Evolutionary conservation across 345 rosid genomes (phyloP), one percentile per base, ranked within the genome.

Genomic region (Rubroshorea leprosula): DNA sequence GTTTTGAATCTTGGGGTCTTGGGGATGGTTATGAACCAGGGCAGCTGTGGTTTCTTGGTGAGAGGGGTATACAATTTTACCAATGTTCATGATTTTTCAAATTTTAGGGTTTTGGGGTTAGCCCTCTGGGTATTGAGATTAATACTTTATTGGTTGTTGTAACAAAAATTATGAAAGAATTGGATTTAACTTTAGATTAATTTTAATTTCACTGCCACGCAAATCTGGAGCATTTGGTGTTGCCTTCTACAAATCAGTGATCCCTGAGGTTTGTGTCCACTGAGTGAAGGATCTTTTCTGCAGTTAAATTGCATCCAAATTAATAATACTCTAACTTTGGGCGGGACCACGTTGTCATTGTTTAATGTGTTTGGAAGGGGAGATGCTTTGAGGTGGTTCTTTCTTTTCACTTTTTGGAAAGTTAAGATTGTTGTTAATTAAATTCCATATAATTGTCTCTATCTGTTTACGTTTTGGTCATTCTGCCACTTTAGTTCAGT

Each of bases 41-140:
- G 24, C 23, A 19, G 24, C 45, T 26, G 10, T 14, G 45, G 19
- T 59, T 1, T 20, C 26, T 27, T 27, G 54, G 43, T 49, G 19
- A 21, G 5, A 47, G 50, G 19, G 27, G 27, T 60, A 19, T 45
- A 35, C n/a, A 21, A 29, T 31, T 15, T 27, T 48, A 48, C 27
- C 20, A 49, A n/a, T 20, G 13, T 48, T 20, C 27, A 48, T 59
- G 52, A 53, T 54, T 49, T 49, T 44, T 60, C 31, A 9, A 25
- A 60, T 49, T 45, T 27, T 49, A 46, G 29, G 27, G 48, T 27
- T 6, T 49, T 27, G 26, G 9, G 27, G 47, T 9, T 19, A 29
- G 23, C 19, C 16, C 41, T 26, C 48, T 29, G 19, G 21, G 20
- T 29, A 0, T 35, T 10, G 7, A 8, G 7, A 5, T 23, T 15